Evolutionary conservation across 441 rosid species (phyloP), one percentile per base, ranked within the genome.

Genomic region (Populus trichocarpa): DNA sequence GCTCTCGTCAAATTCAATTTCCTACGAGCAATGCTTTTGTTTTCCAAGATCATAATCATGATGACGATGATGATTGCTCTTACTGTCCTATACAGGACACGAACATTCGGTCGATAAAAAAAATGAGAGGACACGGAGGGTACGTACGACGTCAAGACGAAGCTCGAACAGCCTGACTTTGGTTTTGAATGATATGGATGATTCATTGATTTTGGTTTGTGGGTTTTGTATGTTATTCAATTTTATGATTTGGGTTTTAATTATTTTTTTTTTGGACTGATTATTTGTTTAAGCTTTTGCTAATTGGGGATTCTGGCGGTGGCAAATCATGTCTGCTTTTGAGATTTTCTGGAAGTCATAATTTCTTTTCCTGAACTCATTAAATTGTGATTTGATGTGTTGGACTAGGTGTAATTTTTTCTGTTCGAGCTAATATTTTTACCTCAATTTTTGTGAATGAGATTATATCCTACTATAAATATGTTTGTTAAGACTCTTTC

Each of bases 321-420:
- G 80, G 83, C 69, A 77, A 81, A 69, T 81, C 84, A 35, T 81
- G 81, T 67, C 78, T 81, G 74, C 78, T 81, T 69, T 72, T 77
- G 67, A 77, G 78, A 36, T 81, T 77, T 53, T 75, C 83, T 11
- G 83, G 23, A 69, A 28, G 7, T 73, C 23, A 4, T n/a, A 11
- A 11, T 13, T 68, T 40, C 2, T 20, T 68, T 35, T 64, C 20
- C 59, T 11, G 23, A 28, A 40, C 57, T 14, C 57, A 14, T 14
- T 46, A 46, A 46, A 46, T 46, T 46, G 20, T 14, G 20, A 46
- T 46, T 46, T 4, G 57, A 46, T 46, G 57, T 46, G 20, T 46
- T 46, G 20, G 1, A 46, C 20, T 46, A 4, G 57, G 57, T 46
- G 20, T 46, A 46, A 14, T 46, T 46, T 46, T 46, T 46, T 38